Evolutionary conservation across 176 grass and related monocot genomes (phyloP).

Genomic region (Triticum monococcum): DNA sequence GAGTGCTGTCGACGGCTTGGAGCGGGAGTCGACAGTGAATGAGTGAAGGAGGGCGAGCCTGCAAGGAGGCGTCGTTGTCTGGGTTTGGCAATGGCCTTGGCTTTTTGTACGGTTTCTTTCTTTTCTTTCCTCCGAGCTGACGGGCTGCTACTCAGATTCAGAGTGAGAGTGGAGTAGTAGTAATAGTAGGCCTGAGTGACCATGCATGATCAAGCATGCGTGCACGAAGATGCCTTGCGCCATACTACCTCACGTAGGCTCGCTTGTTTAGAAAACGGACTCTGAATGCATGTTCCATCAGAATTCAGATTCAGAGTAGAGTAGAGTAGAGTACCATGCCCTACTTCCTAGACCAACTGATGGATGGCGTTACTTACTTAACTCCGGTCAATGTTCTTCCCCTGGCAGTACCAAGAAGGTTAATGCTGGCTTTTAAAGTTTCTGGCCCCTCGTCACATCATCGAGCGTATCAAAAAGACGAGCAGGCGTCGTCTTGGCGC

Average conservation of each 20-base stretch:
- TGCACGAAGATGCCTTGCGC: not conserved
- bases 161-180: not conserved
- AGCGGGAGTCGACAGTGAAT: not conserved
- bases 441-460: slow-evolving; percentile 17
- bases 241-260: not conserved
- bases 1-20: slow-evolving; percentile 19
- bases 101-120: slow-evolving; percentile 12
- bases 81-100: slow-evolving; percentile 5
- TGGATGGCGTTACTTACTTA: not conserved
- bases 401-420: slow-evolving; percentile 26
- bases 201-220: not conserved
- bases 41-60: slow-evolving; percentile 1
- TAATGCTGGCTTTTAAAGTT: slow-evolving; percentile 15
- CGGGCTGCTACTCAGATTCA: no score
- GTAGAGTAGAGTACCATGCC: not conserved
- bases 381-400: slow-evolving; percentile 31
- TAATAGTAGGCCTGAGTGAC: not conserved
- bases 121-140: not conserved
- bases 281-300: not conserved
- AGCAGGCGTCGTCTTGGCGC: not conserved
- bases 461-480: slow-evolving; percentile 31
- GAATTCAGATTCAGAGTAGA: not conserved
- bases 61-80: not conserved
- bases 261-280: not conserved
- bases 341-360: not conserved